Base-by-base conservation (phyloP, 2,329 filamentous ascomycete genomes). In the Colletotrichum incanum region DNA sequence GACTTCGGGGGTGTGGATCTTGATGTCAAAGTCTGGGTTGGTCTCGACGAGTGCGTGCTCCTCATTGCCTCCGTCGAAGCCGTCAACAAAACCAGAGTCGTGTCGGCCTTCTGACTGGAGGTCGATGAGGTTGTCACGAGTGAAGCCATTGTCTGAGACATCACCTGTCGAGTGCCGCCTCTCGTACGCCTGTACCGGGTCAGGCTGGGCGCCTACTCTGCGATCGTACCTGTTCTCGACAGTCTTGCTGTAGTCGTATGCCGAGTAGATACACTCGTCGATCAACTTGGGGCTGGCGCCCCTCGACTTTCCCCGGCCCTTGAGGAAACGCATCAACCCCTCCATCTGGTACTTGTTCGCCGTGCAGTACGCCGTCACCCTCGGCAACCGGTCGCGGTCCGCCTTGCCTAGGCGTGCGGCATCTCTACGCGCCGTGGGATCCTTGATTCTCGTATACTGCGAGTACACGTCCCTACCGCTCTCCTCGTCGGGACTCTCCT, bases 371-470 rank as follows among this genome's bases (percentile, higher is more conserved):
- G 96, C 96, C 49, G 96, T 98, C 18, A 99, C 96, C 74, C 96
- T 88, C 6, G 96, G 96, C 67, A 99, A 84, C 74, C 92, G 89
- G 74, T 94, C 93, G 68, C 96, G 90, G 81, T 99, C 96, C 49
- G 96, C 95, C 82, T 98, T 99, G 47, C 96, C 96, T 50, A 99
- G 83, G 67, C 95, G 88, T 37, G 96, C 96, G 20, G 96, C 96
- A 86, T 98, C 96, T 77, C 96, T 90, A 73, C 96, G 88, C 11
- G 96, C 96, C 0, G 93, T 98, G 0, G 96, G 95, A 79, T 99
- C 96, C 82, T 98, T 98, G 84, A 99, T 99, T 55, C 96, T 90
- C 11, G 96, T 98, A 81, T 98, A 98, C 81, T 99, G 96, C 34
- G 95, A 96, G 84, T 99, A 99, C 41, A 99, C 96, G 80, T 99